A percentile compares a stretch with the other conserved stretches of the same genome.
These are phyloP conservation scores for Neonectria punicea DNA, from an alignment of 2,329 filamentous ascomycete species.

Conservation along the genomic window DNA sequence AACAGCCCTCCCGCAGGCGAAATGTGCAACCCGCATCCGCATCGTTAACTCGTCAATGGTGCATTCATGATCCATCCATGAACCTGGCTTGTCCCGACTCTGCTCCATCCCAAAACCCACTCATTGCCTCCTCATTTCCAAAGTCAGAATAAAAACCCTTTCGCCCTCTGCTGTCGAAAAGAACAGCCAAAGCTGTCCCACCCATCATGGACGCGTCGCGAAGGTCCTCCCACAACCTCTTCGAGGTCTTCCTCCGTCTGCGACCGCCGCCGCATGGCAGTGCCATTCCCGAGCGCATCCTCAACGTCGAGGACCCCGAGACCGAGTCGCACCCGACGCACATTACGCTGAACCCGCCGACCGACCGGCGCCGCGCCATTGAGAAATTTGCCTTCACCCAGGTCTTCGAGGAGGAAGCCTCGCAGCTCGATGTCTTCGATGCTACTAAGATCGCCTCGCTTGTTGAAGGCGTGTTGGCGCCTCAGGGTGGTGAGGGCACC, in stretches of 20 bases:
- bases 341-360: conserved; percentile 82
- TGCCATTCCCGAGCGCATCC: conserved; percentile 71
- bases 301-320: conserved; percentile 75
- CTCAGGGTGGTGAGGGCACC: conserved; percentile 78
- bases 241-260: conserved; percentile 91
- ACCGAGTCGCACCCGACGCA: conserved; percentile 66
- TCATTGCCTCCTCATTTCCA: conserved; percentile 12
- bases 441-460: conserved; percentile 79
- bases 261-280: conserved; percentile 71
- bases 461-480: conserved; percentile 82
- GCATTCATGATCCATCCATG: conserved; percentile 39
- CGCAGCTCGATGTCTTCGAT: conserved; percentile 87
- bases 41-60: conserved; percentile 24
- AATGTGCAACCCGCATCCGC: conserved; percentile 21
- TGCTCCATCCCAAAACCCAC: conserved; percentile 22
- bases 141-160: background rate
- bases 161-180: background rate
- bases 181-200: background rate
- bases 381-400: conserved; percentile 95
- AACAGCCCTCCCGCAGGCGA: conserved; percentile 25
- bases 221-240: conserved; percentile 67
- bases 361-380: conserved; percentile 86
- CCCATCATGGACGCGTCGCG: conserved; percentile 53
- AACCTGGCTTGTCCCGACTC: conserved; percentile 33
- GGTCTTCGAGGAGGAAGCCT: conserved; percentile 88